Evolutionary conservation across 176 grass and related monocot genomes (phyloP).

Genomic region (Aegilops tauschii): DNA sequence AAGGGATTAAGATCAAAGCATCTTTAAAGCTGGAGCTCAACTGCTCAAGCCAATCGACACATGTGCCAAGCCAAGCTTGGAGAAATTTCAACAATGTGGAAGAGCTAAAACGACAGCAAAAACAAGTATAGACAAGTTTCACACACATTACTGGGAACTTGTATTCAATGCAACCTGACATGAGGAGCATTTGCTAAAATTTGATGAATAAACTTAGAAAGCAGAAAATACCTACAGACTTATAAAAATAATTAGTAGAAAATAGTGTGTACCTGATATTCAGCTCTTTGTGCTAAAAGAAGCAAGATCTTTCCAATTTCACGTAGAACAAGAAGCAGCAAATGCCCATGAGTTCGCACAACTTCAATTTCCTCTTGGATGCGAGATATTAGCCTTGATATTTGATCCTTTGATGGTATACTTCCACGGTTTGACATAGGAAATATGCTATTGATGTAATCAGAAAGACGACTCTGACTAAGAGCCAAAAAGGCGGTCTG

Average conservation of each 20-base stretch:
- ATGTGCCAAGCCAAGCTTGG: background rate
- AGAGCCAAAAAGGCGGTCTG: conserved; percentile 80
- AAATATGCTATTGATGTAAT: conserved; percentile 96
- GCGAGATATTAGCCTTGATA: conserved; percentile 87
- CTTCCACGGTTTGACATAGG: conserved; percentile 79
- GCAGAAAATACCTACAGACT: conserved; percentile 2
- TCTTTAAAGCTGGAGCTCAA: background rate
- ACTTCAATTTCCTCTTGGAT: conserved; percentile 99
- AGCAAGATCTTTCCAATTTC: conserved; percentile 86
- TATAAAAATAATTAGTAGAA: conserved; percentile 29
- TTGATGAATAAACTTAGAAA: background rate
- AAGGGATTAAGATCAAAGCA: background rate
- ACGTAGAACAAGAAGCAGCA: conserved; percentile 78
- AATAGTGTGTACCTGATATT: conserved; percentile 77
- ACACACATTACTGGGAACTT: background rate
- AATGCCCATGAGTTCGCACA: conserved; percentile 84
- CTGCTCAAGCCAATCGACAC: background rate
- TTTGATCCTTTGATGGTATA: conserved; percentile 98
- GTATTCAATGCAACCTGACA: background rate
- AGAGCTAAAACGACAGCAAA: background rate
- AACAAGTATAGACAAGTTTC: conserved; percentile 3
- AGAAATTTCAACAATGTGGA: background rate
- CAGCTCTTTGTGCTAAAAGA: conserved; percentile 83
- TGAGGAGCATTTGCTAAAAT: background rate
- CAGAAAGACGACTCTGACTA: conserved; percentile 82